These are phyloP conservation scores for Alliaria petiolata DNA, from an alignment of 345 rosid genomes.

Conservation along the genomic window DNA sequence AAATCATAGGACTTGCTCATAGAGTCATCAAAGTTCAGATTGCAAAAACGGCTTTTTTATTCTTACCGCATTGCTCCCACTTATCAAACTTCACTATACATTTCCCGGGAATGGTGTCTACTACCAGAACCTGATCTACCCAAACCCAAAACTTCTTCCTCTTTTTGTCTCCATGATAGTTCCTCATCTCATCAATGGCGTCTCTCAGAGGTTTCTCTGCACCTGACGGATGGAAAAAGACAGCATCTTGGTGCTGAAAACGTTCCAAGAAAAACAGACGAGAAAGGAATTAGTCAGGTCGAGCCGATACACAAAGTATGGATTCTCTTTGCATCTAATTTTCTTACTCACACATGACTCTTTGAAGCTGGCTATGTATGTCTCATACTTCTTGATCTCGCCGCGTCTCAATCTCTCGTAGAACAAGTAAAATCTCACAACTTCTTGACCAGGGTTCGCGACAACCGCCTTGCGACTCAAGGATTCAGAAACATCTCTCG, in stretches of 20 bases:
- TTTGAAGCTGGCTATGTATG: constrained; percentile 52
- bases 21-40: neutral
- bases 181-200: constrained; percentile 45
- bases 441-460: constrained; percentile 43
- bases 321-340: neutral
- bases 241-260: constrained; percentile 53
- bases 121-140: constrained; percentile 67
- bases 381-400: constrained; percentile 70
- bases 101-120: constrained; percentile 44
- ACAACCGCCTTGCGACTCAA: constrained; percentile 20
- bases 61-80: constrained; percentile 71
- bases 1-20: neutral
- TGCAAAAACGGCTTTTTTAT: neutral
- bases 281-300: neutral
- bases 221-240: constrained; percentile 69
- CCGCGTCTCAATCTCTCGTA: constrained; percentile 89
- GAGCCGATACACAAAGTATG: neutral
- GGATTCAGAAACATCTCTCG: constrained; percentile 61
- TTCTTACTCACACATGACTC: constrained; percentile 59
- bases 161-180: constrained; percentile 58
- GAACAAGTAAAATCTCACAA: constrained; percentile 65
- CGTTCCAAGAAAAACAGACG: neutral
- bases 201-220: constrained; percentile 52
- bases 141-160: constrained; percentile 68
- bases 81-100: constrained; percentile 69